Percentiles rank a stretch among this genome's conserved stretches.
Conservation (phyloP, 352 stramenopile species). For the Phytophthora cajani region DNA sequence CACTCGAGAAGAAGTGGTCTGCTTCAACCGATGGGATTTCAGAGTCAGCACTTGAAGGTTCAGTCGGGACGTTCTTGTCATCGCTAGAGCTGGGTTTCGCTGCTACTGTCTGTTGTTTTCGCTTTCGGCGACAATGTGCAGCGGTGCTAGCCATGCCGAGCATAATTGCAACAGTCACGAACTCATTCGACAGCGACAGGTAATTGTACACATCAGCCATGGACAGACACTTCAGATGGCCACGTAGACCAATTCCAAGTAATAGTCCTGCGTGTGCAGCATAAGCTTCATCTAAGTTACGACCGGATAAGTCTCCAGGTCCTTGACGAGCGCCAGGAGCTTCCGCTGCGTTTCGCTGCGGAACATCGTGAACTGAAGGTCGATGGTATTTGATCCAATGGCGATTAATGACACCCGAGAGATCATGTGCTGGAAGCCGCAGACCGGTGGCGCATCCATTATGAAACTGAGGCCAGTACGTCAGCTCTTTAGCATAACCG, state of each 20-base stretch:
- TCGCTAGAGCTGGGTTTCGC: conserved; percentile 6
- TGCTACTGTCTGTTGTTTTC: conserved; percentile 27
- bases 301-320: conserved; percentile 32
- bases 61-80: background rate
- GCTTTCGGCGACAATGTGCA: conserved; percentile 79
- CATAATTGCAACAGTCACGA: conserved; percentile 96
- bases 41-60: conserved; percentile 14
- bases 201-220: conserved; percentile 99
- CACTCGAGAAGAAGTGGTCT: conserved; percentile 31
- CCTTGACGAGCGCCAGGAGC: conserved; percentile 15
- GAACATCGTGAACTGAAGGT: conserved; percentile 57
- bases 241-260: conserved; percentile 94
- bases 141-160: conserved; percentile 97
- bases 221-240: conserved; percentile 94
- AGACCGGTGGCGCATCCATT: conserved; percentile 98
- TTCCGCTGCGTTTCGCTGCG: conserved; percentile 20
- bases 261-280: conserved; percentile 95
- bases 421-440: conserved; percentile 72
- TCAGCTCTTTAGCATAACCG: conserved; percentile 89
- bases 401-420: conserved; percentile 90
- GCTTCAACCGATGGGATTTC: conserved; percentile 25
- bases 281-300: conserved; percentile 84
- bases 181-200: conserved; percentile 96
- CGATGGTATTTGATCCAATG: conserved; percentile 99
- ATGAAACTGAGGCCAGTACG: conserved; percentile 98